Conservation (phyloP, 345 rosid genomes). For the Acer campestre region DNA sequence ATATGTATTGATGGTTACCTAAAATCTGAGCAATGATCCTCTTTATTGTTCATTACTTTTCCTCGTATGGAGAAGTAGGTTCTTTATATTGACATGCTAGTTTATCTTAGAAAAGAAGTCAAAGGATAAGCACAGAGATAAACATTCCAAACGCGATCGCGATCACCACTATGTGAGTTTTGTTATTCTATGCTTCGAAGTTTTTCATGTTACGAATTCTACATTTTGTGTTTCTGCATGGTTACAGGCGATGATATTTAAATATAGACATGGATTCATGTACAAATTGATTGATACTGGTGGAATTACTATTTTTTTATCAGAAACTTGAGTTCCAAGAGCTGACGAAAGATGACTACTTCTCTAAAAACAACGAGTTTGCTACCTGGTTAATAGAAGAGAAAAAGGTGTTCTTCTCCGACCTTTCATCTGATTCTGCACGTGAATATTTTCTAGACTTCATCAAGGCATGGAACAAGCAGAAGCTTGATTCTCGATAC, state of each 20-base stretch:
- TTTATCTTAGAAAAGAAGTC: constrained; percentile 74
- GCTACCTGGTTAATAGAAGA: constrained; percentile 91
- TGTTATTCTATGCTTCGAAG: constrained; percentile 18
- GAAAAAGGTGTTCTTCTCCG: constrained; percentile 72
- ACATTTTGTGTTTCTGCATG: not conserved
- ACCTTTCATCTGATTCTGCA: constrained; percentile 82
- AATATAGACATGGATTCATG: not conserved
- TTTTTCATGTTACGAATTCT: constrained; percentile 3
- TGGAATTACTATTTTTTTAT: constrained; percentile 11
- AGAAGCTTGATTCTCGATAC: constrained; percentile 71
- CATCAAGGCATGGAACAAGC: constrained; percentile 75
- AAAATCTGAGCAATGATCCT: not conserved
- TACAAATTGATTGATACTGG: not conserved
- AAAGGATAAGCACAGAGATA: constrained; percentile 59
- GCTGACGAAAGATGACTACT: constrained; percentile 82
- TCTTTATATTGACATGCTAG: constrained; percentile 27
- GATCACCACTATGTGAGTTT: constrained; percentile 45
- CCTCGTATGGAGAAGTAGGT: not conserved
- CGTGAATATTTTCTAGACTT: constrained; percentile 60
- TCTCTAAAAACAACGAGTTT: constrained; percentile 85
- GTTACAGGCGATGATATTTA: too few species aligned
- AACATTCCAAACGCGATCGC: constrained; percentile 44
- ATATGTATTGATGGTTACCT: not conserved
- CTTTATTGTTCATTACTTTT: not conserved
- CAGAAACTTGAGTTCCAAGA: constrained; percentile 65